Percentiles rank a stretch among this genome's conserved stretches.
These are phyloP conservation scores for Crucibulum laeve DNA, from an alignment of 768 basidiomycete species.

Conservation along the genomic window DNA sequence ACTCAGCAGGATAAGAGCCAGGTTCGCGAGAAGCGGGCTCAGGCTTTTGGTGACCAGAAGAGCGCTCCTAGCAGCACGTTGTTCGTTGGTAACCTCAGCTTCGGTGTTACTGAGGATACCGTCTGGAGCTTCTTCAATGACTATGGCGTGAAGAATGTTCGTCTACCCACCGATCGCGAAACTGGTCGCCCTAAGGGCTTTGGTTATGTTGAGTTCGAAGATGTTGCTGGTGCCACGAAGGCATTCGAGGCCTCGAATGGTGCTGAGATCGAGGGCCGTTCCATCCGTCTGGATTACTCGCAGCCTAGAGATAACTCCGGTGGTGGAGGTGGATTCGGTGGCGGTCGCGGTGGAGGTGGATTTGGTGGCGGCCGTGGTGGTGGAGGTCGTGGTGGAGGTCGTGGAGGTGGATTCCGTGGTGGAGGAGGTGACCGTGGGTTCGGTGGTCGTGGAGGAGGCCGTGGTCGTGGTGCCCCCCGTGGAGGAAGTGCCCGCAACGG, in stretches of 20 bases:
- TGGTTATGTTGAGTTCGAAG: conserved; percentile 93
- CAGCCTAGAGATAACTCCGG: conserved; percentile 69
- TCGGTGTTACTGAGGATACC: conserved; percentile 71
- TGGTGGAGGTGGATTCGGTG: conserved; percentile 44
- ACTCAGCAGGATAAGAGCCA: conserved; percentile 53
- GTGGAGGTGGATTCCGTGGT: conserved; percentile 28
- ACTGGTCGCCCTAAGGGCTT: conserved; percentile 91
- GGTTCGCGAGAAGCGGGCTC: conserved; percentile 64
- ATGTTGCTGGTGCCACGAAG: conserved; percentile 73
- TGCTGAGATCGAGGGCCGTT: conserved; percentile 75
- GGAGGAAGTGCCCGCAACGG: conserved; percentile 52
- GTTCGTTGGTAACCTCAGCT: conserved; percentile 91
- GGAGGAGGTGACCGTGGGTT: conserved; percentile 32
- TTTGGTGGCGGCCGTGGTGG: conserved; percentile 37
- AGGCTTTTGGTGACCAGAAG: conserved; percentile 68
- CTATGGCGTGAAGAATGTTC: conserved; percentile 82
- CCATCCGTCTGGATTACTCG: conserved; percentile 80
- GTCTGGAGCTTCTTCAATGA: conserved; percentile 91
- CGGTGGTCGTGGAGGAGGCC: conserved; percentile 33
- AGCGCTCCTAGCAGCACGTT: conserved; percentile 69
- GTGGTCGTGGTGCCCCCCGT: conserved; percentile 42
- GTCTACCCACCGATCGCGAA: conserved; percentile 91
- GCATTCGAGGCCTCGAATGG: conserved; percentile 71
- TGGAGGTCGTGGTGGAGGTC: conserved; percentile 42
- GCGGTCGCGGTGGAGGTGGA: conserved; percentile 34